These are phyloP conservation scores for Kalmusia sp. DNA, from an alignment of 2,329 filamentous ascomycete species.

Conservation along the genomic window DNA sequence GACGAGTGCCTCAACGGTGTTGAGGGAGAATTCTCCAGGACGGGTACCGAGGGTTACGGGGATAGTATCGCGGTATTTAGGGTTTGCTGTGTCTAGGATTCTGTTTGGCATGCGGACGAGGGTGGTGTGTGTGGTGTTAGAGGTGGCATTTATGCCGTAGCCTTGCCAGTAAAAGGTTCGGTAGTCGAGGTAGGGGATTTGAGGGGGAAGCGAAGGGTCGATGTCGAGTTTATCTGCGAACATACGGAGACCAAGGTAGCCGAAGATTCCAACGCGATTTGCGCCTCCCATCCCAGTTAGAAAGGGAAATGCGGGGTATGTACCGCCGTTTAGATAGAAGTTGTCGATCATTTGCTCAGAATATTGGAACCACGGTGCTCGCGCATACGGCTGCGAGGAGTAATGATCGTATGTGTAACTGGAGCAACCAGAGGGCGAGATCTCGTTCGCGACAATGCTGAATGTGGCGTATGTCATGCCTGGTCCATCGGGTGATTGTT, in stretches of 20 bases:
- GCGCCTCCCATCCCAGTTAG: slow-evolving; percentile 74
- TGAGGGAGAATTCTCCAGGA: slow-evolving; percentile 55
- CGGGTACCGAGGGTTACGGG: slow-evolving; percentile 62
- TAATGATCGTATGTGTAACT: slow-evolving; percentile 72
- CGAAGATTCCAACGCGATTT: slow-evolving; percentile 71
- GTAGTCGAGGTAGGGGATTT: slow-evolving; percentile 66
- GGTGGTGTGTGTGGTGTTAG: slow-evolving; percentile 71
- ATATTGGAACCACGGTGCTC: slow-evolving; percentile 73
- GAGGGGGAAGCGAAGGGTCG: slow-evolving; percentile 69
- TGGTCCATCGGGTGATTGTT: slow-evolving; percentile 70
- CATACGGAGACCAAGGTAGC: slow-evolving; percentile 70
- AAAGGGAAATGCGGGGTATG: slow-evolving; percentile 74
- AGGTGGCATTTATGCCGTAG: slow-evolving; percentile 66
- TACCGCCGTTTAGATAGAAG: slow-evolving; percentile 66
- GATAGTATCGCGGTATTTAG: slow-evolving; percentile 63
- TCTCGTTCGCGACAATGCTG: slow-evolving; percentile 69
- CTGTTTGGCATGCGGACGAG: slow-evolving; percentile 59
- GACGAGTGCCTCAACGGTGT: slow-evolving; percentile 56
- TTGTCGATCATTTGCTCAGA: slow-evolving; percentile 73
- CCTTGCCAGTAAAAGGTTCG: slow-evolving; percentile 73
- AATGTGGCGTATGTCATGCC: slow-evolving; percentile 78
- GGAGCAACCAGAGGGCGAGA: slow-evolving; percentile 71
- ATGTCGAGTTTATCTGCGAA: slow-evolving; percentile 67
- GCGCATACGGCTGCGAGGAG: slow-evolving; percentile 67
- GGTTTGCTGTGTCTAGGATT: slow-evolving; percentile 61